These are phyloP conservation scores for Ballota nigra DNA, from an alignment of 257 asterid species.

Conservation along the genomic window DNA sequence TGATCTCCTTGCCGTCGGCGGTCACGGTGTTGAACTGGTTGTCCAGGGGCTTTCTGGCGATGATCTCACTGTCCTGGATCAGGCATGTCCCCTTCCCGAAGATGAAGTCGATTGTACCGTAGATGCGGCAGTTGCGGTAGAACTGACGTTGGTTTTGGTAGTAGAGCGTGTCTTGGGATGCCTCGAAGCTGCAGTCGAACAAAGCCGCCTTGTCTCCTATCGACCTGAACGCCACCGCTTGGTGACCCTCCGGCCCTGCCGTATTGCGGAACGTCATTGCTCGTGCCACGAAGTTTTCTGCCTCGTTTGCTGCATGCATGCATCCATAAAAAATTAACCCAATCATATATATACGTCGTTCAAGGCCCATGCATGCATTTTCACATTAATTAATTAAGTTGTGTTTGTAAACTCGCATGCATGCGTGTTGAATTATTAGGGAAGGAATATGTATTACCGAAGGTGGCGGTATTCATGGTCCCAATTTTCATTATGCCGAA, in stretches of 20 bases:
- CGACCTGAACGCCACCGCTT: slow-evolving; percentile 69
- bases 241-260: slow-evolving; percentile 65
- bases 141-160: slow-evolving; percentile 56
- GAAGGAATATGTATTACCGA: slow-evolving; percentile 19
- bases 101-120: slow-evolving; percentile 76
- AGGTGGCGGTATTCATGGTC: slow-evolving; percentile 64
- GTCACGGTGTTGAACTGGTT: slow-evolving; percentile 57
- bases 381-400: neutral
- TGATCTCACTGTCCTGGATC: slow-evolving; percentile 61
- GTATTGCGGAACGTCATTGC: slow-evolving; percentile 62
- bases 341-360: too few species aligned
- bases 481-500: slow-evolving; percentile 15
- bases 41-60: slow-evolving; percentile 40
- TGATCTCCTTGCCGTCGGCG: slow-evolving; percentile 57
- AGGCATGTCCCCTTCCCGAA: slow-evolving; percentile 62
- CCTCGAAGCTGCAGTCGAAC: slow-evolving; percentile 76
- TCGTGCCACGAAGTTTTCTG: slow-evolving; percentile 51
- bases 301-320: slow-evolving; percentile 40
- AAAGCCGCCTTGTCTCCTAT: slow-evolving; percentile 45
- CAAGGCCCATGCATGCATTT: too few species aligned
- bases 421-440: too few species aligned
- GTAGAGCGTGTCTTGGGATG: slow-evolving; percentile 65
- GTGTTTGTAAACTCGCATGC: too few species aligned
- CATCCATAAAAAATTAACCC: too few species aligned
- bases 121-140: slow-evolving; percentile 65